Evolutionary conservation across 2,329 filamentous ascomycete genomes (phyloP), one percentile per base, ranked within the genome.

Genomic region (Stemphylium vesicarium): DNA sequence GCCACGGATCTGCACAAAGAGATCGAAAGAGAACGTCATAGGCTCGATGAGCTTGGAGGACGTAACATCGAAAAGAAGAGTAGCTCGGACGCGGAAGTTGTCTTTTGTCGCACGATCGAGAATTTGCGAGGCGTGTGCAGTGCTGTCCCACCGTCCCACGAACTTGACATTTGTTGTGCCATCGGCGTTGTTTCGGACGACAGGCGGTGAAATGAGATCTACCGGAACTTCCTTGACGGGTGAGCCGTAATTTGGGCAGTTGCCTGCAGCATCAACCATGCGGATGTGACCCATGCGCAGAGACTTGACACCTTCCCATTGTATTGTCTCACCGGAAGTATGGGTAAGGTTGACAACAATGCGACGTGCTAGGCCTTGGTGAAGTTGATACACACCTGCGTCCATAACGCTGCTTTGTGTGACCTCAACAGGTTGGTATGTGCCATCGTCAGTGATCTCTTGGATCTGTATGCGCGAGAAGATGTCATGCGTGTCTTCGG

Each of bases 61-160:
- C 55, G 84, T 84, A 24, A 98, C 86, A 66, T 96, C 90, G 91
- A 94, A 98, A 13, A 86, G 84, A 10, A 98, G 80, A 0, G 89
- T 88, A 77, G 97, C 88, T 75, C 96, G 93, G 16, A 99, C 90
- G 38, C 90, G 89, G 74, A 95, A 93, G 72, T 92, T 95, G 56
- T 97, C 93, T n/a, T 91, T 86, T 1, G 95, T 98, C 1, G 91
- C 89, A 22, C 94, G 88, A 75, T 99, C 93, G n/a, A 99, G 85
- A 12, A 98, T 82, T n/a, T 96, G 81, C 5, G 95, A 97, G 60
- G 87, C 88, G 75, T 99, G 95, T 63, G 95, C 82, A 68, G 92
- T 96, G 0, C 94, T 97, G 72, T 99, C 95, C 95, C 95, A 99
- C 70, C 98, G 93, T 0, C 90, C 92, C n/a, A 89, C 84, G 38